These are phyloP conservation scores for Phaeodactylum tricornutum DNA, from an alignment of 108 stramenopile genomes.

Conservation along the genomic window DNA sequence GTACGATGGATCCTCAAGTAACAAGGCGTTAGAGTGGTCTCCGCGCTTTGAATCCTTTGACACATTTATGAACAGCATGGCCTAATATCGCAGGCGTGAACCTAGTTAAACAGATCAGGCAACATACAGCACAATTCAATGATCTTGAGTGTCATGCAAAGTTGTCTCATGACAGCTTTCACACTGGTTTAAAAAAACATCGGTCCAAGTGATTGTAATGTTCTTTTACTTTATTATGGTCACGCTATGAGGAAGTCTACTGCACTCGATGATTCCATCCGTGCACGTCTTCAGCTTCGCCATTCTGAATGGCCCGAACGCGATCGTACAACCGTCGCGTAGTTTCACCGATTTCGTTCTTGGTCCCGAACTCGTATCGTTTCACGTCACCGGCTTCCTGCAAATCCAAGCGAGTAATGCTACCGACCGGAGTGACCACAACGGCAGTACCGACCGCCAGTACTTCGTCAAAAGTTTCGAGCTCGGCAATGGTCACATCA, in stretches of 20 bases:
- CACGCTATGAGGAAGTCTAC: no score
- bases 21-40: constrained; percentile 56
- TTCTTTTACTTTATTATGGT: no score
- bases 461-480: constrained; percentile 87
- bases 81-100: neutral
- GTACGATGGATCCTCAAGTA: constrained; percentile 68
- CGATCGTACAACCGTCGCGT: constrained; percentile 76
- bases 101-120: no score
- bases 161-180: no score
- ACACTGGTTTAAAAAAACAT: no score
- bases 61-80: constrained; percentile 64
- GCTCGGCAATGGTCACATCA: constrained; percentile 70
- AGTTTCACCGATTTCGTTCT: constrained; percentile 69
- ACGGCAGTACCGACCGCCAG: constrained; percentile 97
- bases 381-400: constrained; percentile 26
- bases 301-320: constrained; percentile 88
- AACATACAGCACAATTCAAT: no score
- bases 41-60: constrained; percentile 74
- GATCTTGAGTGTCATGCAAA: constrained; percentile 1
- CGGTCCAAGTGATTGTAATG: no score
- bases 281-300: constrained; percentile 86
- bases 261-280: constrained; percentile 78
- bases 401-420: constrained; percentile 54
- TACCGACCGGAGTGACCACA: constrained; percentile 91
- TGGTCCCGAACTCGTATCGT: constrained; percentile 61